phyloP scores from a whole-genome alignment of 352 stramenopile species.

The Globisporangium spinosum region DNA sequence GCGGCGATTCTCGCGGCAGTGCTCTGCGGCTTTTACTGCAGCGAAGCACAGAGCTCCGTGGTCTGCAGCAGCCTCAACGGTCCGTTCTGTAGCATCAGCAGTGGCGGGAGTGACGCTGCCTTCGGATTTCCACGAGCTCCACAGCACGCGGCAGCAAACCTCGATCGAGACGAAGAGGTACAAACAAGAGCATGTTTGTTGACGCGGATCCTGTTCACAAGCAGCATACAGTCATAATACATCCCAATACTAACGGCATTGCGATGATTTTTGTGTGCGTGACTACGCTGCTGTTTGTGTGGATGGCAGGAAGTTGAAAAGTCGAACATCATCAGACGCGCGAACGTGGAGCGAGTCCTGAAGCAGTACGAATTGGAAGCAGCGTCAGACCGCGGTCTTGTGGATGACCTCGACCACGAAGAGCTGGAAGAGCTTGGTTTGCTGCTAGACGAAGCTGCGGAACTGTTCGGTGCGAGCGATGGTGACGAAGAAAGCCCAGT shows the following conservation, averaged over 20 bases:
- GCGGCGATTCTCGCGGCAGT: constrained; percentile 10
- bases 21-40: constrained; percentile 1
- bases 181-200: background rate
- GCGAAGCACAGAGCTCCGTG: background rate
- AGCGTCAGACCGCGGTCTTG: constrained; percentile 14
- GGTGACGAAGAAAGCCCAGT: constrained; percentile 36
- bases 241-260: background rate
- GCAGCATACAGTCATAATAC: background rate
- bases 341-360: constrained; percentile 57
- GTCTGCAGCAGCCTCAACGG: constrained; percentile 70
- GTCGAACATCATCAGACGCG: constrained; percentile 32
- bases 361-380: constrained; percentile 65
- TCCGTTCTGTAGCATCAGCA: constrained; percentile 42
- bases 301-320: constrained; percentile 22
- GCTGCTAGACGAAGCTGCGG: constrained; percentile 48
- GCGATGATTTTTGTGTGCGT: background rate
- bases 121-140: constrained; percentile 31
- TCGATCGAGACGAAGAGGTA: constrained; percentile 44
- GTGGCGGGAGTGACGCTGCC: constrained; percentile 7
- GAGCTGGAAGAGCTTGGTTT: constrained; percentile 44
- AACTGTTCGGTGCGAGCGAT: constrained; percentile 34
- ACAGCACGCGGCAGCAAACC: constrained; percentile 34
- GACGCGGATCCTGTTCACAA: background rate
- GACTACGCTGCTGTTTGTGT: background rate
- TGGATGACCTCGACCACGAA: constrained; percentile 22